Evolutionary conservation across 2,329 filamentous ascomycete species (phyloP).

Genomic region (Calonectria montana): DNA sequence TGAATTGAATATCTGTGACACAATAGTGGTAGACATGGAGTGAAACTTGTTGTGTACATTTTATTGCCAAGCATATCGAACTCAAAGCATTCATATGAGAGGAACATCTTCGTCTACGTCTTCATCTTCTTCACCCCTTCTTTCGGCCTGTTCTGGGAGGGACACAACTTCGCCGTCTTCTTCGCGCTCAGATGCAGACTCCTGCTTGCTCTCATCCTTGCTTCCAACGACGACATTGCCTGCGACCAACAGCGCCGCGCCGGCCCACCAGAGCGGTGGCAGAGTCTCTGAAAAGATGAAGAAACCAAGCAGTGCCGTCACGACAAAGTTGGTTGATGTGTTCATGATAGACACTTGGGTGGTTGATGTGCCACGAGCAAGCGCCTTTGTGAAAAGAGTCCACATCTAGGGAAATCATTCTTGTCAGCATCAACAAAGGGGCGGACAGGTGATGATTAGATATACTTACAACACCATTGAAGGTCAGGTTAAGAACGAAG

Average conservation of each 20-base stretch:
- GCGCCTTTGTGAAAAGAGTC: slow-evolving; percentile 82
- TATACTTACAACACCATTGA: slow-evolving; percentile 74
- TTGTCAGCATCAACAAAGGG: background rate
- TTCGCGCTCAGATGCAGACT: slow-evolving; percentile 15
- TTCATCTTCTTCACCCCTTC: slow-evolving; percentile 46
- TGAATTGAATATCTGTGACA: slow-evolving; percentile 18
- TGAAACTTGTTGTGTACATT: background rate
- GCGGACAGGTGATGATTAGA: background rate
- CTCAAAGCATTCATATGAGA: background rate
- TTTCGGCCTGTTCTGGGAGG: slow-evolving; percentile 42
- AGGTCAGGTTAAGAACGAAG: slow-evolving; percentile 79
- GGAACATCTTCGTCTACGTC: slow-evolving; percentile 34
- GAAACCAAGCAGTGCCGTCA: slow-evolving; percentile 78
- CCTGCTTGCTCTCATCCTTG: slow-evolving; percentile 65
- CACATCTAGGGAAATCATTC: slow-evolving; percentile 69
- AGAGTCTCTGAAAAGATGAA: slow-evolving; percentile 78
- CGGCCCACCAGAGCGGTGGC: slow-evolving; percentile 81
- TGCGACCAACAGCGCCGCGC: slow-evolving; percentile 76
- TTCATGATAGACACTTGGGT: slow-evolving; percentile 86
- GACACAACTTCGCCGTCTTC: slow-evolving; percentile 43
- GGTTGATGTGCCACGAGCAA: slow-evolving; percentile 79
- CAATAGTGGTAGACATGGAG: background rate
- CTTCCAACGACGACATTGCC: slow-evolving; percentile 83
- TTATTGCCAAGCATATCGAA: background rate
- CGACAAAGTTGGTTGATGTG: slow-evolving; percentile 83